These are phyloP conservation scores for Pyronema domesticum DNA, from an alignment of 495 filamentous ascomycete species.

Conservation along the genomic window DNA sequence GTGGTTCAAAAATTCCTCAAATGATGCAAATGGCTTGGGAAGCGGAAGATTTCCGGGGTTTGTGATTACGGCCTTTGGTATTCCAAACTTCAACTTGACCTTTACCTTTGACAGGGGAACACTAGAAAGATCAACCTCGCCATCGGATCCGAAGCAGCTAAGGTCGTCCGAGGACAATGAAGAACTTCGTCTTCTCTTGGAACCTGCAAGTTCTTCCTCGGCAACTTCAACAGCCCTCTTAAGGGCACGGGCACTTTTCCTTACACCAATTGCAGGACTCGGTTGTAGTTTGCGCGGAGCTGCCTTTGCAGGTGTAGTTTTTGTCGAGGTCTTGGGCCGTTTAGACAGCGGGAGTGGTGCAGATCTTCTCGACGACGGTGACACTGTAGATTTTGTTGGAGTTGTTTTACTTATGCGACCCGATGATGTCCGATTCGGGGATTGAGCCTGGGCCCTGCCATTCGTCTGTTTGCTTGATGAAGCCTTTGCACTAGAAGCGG, in stretches of 20 bases:
- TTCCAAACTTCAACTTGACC: slow-evolving; percentile 19
- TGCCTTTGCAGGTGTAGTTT: slow-evolving; percentile 12
- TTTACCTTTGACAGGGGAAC: slow-evolving; percentile 15
- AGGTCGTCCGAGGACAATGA: background rate
- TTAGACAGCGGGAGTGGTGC: background rate
- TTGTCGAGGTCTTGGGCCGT: slow-evolving; percentile 9
- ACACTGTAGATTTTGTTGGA: slow-evolving; percentile 14
- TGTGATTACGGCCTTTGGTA: slow-evolving; percentile 28
- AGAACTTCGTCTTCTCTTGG: background rate
- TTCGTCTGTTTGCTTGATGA: slow-evolving; percentile 16
- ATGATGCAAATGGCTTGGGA: slow-evolving; percentile 31
- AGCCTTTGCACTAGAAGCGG: slow-evolving; percentile 15
- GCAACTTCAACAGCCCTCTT: slow-evolving; percentile 6
- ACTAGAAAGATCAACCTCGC: slow-evolving; percentile 15
- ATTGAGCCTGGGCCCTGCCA: slow-evolving; percentile 6
- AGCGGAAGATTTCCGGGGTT: slow-evolving; percentile 35
- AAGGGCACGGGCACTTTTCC: slow-evolving; percentile 21
- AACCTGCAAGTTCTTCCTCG: slow-evolving; percentile 6
- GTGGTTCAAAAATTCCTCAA: slow-evolving; percentile 35
- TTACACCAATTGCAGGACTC: slow-evolving; percentile 15
- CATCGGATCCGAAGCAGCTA: slow-evolving; percentile 20
- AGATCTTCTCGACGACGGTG: slow-evolving; percentile 23
- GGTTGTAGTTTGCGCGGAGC: slow-evolving; percentile 14
- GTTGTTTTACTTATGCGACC: slow-evolving; percentile 14
- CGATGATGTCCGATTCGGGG: slow-evolving; percentile 24